Base-by-base conservation (phyloP, 2,329 filamentous ascomycete genomes). In the Aquanectria penicillioides region DNA sequence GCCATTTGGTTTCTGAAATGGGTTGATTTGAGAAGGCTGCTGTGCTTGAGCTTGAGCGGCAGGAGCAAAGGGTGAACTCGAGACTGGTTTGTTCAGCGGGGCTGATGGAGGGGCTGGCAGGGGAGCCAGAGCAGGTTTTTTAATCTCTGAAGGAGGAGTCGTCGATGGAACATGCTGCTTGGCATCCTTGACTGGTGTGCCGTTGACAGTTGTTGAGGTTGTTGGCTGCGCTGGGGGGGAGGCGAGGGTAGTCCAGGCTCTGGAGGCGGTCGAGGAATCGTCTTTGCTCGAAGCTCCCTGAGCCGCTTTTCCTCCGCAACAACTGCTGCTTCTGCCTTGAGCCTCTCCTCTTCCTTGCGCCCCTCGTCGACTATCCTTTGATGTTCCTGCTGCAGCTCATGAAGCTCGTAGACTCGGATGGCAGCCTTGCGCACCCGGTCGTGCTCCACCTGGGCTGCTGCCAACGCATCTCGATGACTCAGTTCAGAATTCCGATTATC, bases 371-470 rank as follows among this genome's bases (percentile, higher is more conserved):
- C 51, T 40, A 84, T 77, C 11, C 77, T 73, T 29, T 75, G 70
- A 58, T 80, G 75, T 61, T 83, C 77, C 61, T 81, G 75, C 48
- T 80, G 72, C 13, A 81, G 67, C 57, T 81, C 75, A 57, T 86
- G 77, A 34, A 83, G 73, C 57, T 82, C 74, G 53, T 78, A 82
- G 6, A 81, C 80, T 13, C 78, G 75, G 29, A 84, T 72, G 7
- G 84, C 84, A 25, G 75, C 75, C 51, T 81, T 75, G 23, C 83
- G 82, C 10, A 94, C 83, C 23, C 85, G 82, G 31, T 90, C 85
- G 72, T 93, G 91, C 69, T 89, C 85, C 12, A 81, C 80, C 44
- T 86, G 86, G 4, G 89, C 89, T 41, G 84, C 83, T 40, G 84
- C 85, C 13, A 94, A 82, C 12, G 89, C 89, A 65, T 87, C 84